A percentile compares a stretch with the other conserved stretches of the same genome.
Conservation (phyloP, 2,329 filamentous ascomycete species). For the Colletotrichum sp. region DNA sequence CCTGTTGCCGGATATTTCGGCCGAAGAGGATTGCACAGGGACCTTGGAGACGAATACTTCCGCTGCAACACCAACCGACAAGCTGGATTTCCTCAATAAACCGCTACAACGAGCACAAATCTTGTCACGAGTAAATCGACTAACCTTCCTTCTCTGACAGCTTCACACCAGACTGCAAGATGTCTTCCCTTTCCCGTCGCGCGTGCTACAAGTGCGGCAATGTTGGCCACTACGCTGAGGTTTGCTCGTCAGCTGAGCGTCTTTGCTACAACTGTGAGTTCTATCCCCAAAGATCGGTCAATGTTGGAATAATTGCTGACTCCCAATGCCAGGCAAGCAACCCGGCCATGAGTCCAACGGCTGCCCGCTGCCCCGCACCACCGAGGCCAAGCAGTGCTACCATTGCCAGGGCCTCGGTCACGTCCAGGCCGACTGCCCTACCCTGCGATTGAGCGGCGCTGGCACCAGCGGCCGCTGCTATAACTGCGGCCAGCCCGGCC, state of each 20-base stretch:
- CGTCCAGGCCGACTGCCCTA: slow-evolving; percentile 98
- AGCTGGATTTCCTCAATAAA: neutral
- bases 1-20: neutral
- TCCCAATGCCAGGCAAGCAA: slow-evolving; percentile 71
- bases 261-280: slow-evolving; percentile 98
- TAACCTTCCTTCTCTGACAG: neutral
- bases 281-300: neutral
- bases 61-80: neutral
- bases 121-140: slow-evolving; percentile 25
- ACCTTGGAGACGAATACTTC: neutral
- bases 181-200: slow-evolving; percentile 83
- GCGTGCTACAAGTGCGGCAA: slow-evolving; percentile 87
- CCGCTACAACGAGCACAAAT: slow-evolving; percentile 1
- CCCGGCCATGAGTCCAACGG: slow-evolving; percentile 96
- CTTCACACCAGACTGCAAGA: slow-evolving; percentile 43
- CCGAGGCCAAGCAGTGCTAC: slow-evolving; percentile 99
- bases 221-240: slow-evolving; percentile 82
- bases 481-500: slow-evolving; percentile 91
- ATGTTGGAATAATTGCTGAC: neutral
- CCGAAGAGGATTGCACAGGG: neutral
- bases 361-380: slow-evolving; percentile 95
- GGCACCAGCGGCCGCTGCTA: slow-evolving; percentile 90
- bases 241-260: slow-evolving; percentile 96
- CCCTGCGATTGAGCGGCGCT: slow-evolving; percentile 86
- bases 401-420: slow-evolving; percentile 98